phyloP scores from a whole-genome alignment of 2,329 filamentous ascomycete species.

The Talaromyces sp. region DNA sequence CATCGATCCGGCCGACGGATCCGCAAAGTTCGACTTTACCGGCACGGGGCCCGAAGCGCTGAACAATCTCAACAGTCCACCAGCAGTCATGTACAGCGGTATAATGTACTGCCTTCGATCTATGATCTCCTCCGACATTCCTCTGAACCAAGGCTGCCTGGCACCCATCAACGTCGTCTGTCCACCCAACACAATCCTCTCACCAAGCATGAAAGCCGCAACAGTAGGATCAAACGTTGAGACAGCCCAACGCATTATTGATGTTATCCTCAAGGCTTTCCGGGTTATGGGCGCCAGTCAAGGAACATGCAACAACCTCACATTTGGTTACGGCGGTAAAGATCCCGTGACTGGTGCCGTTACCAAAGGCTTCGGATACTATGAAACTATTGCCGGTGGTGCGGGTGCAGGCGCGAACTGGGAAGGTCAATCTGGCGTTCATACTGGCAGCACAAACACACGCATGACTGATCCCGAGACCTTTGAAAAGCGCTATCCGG shows the following conservation, averaged over 20 bases:
- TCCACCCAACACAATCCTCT: constrained; percentile 68
- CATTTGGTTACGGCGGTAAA: constrained; percentile 75
- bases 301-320: constrained; percentile 80
- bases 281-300: constrained; percentile 73
- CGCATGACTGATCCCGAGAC: constrained; percentile 80
- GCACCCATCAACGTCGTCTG: constrained; percentile 71
- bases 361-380: constrained; percentile 80
- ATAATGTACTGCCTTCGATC: constrained; percentile 84
- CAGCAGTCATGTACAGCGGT: constrained; percentile 76
- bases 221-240: constrained; percentile 82
- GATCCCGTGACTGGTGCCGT: constrained; percentile 51
- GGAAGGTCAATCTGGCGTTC: constrained; percentile 72
- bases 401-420: constrained; percentile 71
- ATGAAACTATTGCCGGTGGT: constrained; percentile 81
- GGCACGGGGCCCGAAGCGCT: constrained; percentile 78
- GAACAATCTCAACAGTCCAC: constrained; percentile 74
- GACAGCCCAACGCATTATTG: constrained; percentile 74
- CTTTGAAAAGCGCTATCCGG: constrained; percentile 75
- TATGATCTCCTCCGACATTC: constrained; percentile 76
- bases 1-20: constrained; percentile 69
- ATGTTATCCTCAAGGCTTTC: constrained; percentile 79
- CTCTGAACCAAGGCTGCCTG: constrained; percentile 80
- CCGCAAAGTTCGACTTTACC: constrained; percentile 72
- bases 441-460: constrained; percentile 86
- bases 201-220: constrained; percentile 70